Evolutionary conservation across 2,329 filamentous ascomycete species (phyloP).

Genomic region (Xylaria sp.): DNA sequence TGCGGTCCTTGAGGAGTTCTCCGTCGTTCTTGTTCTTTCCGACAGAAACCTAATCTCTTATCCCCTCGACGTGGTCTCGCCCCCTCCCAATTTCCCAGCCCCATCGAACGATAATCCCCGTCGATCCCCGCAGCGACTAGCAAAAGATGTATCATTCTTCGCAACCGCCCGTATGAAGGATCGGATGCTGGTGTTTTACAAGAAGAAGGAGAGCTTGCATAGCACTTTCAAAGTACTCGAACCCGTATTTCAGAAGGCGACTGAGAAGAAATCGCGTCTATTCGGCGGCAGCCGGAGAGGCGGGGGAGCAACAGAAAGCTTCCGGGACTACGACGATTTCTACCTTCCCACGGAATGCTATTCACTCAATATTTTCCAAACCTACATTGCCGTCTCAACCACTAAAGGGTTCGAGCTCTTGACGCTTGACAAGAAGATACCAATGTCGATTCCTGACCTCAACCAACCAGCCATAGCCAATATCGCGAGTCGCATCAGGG

Average conservation of each 20-base stretch:
- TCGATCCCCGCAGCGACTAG: constrained; percentile 88
- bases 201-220: constrained; percentile 88
- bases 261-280: constrained; percentile 76
- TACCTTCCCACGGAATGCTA: constrained; percentile 96
- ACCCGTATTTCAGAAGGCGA: constrained; percentile 90
- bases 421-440: constrained; percentile 94
- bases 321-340: constrained; percentile 98
- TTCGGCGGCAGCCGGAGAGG: constrained; percentile 62
- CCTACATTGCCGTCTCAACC: constrained; percentile 87
- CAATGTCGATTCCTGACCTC: constrained; percentile 90
- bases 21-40: constrained; percentile 85
- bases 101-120: constrained; percentile 72
- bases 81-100: constrained; percentile 62
- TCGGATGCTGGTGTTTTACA: constrained; percentile 91
- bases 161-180: constrained; percentile 97
- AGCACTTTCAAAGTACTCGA: constrained; percentile 97
- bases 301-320: constrained; percentile 82
- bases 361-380: constrained; percentile 94
- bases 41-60: constrained; percentile 93
- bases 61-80: constrained; percentile 82
- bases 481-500: constrained; percentile 81
- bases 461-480: constrained; percentile 77
- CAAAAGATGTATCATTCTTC: constrained; percentile 95
- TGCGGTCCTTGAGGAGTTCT: constrained; percentile 93
- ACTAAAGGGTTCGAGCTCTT: constrained; percentile 93